Conservation (phyloP, 768 basidiomycete species). For the Plicaturopsis crispa region DNA sequence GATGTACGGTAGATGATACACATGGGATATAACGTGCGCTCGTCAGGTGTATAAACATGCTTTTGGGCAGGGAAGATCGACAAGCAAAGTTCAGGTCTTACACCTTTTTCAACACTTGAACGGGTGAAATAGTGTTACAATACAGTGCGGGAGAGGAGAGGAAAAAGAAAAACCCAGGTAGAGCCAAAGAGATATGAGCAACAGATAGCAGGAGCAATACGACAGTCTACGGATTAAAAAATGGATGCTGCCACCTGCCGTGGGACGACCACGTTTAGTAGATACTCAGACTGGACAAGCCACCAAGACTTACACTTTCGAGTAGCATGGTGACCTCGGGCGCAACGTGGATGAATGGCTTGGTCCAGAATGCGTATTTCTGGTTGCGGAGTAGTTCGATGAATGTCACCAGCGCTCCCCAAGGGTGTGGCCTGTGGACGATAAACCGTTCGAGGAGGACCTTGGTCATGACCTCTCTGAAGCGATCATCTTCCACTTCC, state of each 20-base stretch:
- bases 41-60: conserved; percentile 9
- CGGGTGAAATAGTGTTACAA: conserved; percentile 63
- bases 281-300: conserved; percentile 3
- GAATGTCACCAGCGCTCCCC: conserved; percentile 91
- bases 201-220: conserved; percentile 70
- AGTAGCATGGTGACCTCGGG: conserved; percentile 83
- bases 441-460: conserved; percentile 92
- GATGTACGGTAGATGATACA: conserved; percentile 7
- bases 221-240: conserved; percentile 67
- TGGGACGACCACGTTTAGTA: conserved; percentile 7
- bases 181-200: conserved; percentile 63
- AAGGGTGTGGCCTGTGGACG: conserved; percentile 92
- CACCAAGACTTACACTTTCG: conserved; percentile 57
- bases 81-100: conserved; percentile 40
- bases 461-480: conserved; percentile 79
- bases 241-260: conserved; percentile 76
- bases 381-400: conserved; percentile 88
- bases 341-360: conserved; percentile 76
- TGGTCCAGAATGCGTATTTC: conserved; percentile 89
- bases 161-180: conserved; percentile 51
- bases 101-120: conserved; percentile 55
- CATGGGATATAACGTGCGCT: too few species aligned
- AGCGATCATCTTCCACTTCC: conserved; percentile 69
- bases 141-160: conserved; percentile 64
- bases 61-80: conserved; percentile 13